phyloP scores from a whole-genome alignment of 2,329 filamentous ascomycete species.

The Calycina herbarum region DNA sequence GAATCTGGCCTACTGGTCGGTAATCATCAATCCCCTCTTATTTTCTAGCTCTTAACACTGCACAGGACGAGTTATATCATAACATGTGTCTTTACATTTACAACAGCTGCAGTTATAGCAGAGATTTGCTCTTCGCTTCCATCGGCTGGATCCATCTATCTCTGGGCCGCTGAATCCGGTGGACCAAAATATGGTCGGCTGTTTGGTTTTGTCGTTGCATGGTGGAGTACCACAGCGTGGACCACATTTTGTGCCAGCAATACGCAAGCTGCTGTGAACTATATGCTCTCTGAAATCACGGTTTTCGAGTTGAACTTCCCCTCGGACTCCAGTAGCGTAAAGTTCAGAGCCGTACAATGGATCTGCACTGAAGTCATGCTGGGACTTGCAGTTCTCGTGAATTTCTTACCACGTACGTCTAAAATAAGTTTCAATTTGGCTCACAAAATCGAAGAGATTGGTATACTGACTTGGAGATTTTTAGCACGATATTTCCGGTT shows the following conservation, averaged over 20 bases:
- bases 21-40: not conserved
- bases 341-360: constrained; percentile 62
- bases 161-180: constrained; percentile 50
- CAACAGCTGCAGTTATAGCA: constrained; percentile 59
- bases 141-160: constrained; percentile 43
- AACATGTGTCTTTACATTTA: constrained; percentile 60
- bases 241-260: constrained; percentile 58
- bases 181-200: constrained; percentile 43
- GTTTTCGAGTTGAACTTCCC: constrained; percentile 58
- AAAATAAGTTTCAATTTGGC: constrained; percentile 15
- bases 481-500: constrained; percentile 41
- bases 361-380: constrained; percentile 55
- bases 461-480: too few relatives aligned
- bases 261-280: constrained; percentile 51
- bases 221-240: constrained; percentile 64
- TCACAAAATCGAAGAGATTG: too few relatives aligned
- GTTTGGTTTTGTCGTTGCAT: constrained; percentile 51
- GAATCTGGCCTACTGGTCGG: constrained; percentile 59
- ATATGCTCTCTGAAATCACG: constrained; percentile 56
- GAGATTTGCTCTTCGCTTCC: constrained; percentile 53
- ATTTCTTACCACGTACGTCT: constrained; percentile 51
- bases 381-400: constrained; percentile 49
- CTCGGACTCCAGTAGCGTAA: constrained; percentile 51
- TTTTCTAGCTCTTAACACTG: constrained; percentile 13
- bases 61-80: constrained; percentile 58